Evolutionary conservation across 495 filamentous ascomycete species (phyloP).

Genomic region (Mytilinidion resinicola): DNA sequence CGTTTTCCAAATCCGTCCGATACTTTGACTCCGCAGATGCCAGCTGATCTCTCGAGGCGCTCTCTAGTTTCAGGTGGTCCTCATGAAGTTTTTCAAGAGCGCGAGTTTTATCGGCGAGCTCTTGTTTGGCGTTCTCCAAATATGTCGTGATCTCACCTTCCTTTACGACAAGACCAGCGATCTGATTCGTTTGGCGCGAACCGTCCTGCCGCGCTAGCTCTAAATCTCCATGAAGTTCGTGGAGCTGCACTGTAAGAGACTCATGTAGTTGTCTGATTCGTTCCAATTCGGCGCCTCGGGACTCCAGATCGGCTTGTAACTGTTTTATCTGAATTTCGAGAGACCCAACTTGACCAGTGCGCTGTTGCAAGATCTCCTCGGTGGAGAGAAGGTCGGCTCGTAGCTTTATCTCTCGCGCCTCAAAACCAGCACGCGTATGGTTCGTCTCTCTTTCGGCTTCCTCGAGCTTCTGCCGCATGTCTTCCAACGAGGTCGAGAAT

Average conservation of each 20-base stretch:
- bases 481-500: neutral
- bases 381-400: conserved; percentile 5
- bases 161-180: neutral
- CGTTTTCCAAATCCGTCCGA: conserved; percentile 6
- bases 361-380: conserved; percentile 9
- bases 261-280: neutral
- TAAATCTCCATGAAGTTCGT: neutral
- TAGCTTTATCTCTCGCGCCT: conserved; percentile 7
- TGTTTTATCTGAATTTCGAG: neutral
- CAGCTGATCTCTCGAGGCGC: conserved; percentile 8
- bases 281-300: neutral
- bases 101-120: neutral
- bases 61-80: conserved; percentile 1
- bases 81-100: conserved; percentile 2
- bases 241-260: neutral
- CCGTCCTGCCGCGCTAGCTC: conserved; percentile 2
- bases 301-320: neutral
- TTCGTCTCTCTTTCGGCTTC: conserved; percentile 9
- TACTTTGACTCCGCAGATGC: conserved; percentile 8
- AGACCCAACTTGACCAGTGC: conserved; percentile 5
- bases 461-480: conserved; percentile 11
- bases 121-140: neutral
- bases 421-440: conserved; percentile 11
- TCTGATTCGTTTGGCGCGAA: neutral
- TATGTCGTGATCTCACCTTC: neutral